phyloP scores from a whole-genome alignment of 179 eudicot species.

The Corrigiola litoralis region DNA sequence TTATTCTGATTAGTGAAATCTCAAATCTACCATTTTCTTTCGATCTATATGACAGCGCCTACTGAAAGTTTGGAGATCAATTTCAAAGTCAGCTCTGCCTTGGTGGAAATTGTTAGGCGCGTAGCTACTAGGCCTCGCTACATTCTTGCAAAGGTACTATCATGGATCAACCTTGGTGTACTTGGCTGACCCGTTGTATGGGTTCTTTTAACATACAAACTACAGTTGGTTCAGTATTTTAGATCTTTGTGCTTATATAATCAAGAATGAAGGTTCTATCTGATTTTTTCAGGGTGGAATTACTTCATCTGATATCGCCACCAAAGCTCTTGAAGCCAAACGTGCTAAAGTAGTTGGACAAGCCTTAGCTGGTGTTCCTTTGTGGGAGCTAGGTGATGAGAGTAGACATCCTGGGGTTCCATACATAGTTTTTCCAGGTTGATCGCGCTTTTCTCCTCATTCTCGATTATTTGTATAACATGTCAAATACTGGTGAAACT shows the following conservation, averaged over 20 bases:
- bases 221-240: not conserved
- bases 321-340: constrained; percentile 90
- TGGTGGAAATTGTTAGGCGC: constrained; percentile 87
- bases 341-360: constrained; percentile 87
- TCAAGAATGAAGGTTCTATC: constrained; percentile 4
- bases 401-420: constrained; percentile 93
- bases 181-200: not conserved
- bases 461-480: constrained; percentile 5
- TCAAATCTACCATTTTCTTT: not conserved
- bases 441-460: not conserved
- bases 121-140: constrained; percentile 84
- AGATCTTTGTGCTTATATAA: too few relatives aligned
- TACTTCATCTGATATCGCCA: constrained; percentile 97
- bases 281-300: constrained; percentile 76
- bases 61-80: constrained; percentile 90
- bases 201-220: not conserved
- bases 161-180: not conserved
- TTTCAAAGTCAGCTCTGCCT: constrained; percentile 93
- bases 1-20: constrained; percentile 6
- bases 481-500: too few relatives aligned
- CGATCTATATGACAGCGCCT: constrained; percentile 54
- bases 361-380: constrained; percentile 92
- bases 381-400: constrained; percentile 93
- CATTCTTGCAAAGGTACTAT: constrained; percentile 90
- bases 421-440: constrained; percentile 96